Evolutionary conservation across 1,139 yeast genomes (phyloP), one percentile per base, ranked within the genome.

Genomic region (Geotrichum europaeum): DNA sequence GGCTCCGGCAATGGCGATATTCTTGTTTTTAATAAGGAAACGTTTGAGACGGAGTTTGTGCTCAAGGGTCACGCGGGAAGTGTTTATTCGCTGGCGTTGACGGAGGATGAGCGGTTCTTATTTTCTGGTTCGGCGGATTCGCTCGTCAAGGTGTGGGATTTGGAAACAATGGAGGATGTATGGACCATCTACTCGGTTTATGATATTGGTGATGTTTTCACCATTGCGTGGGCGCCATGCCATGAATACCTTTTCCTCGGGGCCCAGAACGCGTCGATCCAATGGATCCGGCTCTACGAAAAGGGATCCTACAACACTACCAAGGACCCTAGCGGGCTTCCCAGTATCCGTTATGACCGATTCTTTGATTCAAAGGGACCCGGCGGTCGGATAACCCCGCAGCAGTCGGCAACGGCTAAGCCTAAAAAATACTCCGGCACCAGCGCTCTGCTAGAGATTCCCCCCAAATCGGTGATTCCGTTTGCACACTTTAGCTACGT

Each of bases 1-100:
- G 99, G 99, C n/a, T 89, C 97, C 0, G 96, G 92, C 68, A 89
- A 87, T 68, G 89, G 96, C n/a, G 83, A 83, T 67, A 87, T 94
- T 56, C 74, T 89, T 28, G 85, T 89, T 0, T 86, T 81, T 69
- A 92, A 89, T 68, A 76, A 88, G 63, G 74, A 74, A n/a, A 84
- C 87, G 0, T 92, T 82, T 70, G 84, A 84, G 63, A 78, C 77
- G 58, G 76, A 75, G 50, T 78, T 77, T 43, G 64, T 68, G 1
- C 69, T 82, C 13, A 73, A 73, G 13, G 89, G 87, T 18, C 91
- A 89, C 70, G 22, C 62, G 10, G 64, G 59, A 10, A 57, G 61
- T 3, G 89, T 94, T 6, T 78, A 91, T 55, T 86, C 92, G 68
- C 74, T 89, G 62, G 77, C 83, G 18, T 76, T 85, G 60, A 82